These are phyloP conservation scores for Fraxinus sp. DNA, from an alignment of 305 asterid species.

Conservation along the genomic window DNA sequence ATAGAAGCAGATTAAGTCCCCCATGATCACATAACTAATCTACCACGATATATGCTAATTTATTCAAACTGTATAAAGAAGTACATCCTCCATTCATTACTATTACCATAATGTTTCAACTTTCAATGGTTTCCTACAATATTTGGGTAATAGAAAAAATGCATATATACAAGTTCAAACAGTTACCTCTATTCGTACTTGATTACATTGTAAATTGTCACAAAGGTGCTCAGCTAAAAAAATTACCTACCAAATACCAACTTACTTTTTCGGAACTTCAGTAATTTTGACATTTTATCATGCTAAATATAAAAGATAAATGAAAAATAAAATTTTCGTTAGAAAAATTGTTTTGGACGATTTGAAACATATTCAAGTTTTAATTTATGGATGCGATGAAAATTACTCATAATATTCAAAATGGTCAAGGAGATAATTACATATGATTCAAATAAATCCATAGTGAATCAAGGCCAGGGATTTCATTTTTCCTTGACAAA, in stretches of 20 bases:
- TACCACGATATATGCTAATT: not conserved
- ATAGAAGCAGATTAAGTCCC: not conserved
- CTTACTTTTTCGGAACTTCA: not conserved
- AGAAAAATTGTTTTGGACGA: not conserved
- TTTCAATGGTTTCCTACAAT: not conserved
- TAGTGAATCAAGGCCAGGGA: not conserved
- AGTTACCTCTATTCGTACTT: not conserved
- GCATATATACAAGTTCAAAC: not conserved
- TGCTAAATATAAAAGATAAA: not conserved
- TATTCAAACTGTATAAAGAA: not conserved
- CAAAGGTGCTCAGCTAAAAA: not conserved
- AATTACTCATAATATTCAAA: not conserved
- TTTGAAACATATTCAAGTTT: not conserved
- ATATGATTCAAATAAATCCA: not conserved
- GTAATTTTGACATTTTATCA: not conserved
- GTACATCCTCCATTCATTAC: not conserved
- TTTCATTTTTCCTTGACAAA: not conserved
- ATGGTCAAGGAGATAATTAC: not conserved
- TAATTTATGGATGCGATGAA: not conserved
- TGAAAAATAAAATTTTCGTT: not conserved
- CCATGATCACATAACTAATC: not conserved
- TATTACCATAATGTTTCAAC: not conserved
- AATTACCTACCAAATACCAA: not conserved
- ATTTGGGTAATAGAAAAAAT: not conserved
- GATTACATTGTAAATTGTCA: not conserved